phyloP scores from a whole-genome alignment of 208 protist genomes.

The Histomonas meleagridis region DNA sequence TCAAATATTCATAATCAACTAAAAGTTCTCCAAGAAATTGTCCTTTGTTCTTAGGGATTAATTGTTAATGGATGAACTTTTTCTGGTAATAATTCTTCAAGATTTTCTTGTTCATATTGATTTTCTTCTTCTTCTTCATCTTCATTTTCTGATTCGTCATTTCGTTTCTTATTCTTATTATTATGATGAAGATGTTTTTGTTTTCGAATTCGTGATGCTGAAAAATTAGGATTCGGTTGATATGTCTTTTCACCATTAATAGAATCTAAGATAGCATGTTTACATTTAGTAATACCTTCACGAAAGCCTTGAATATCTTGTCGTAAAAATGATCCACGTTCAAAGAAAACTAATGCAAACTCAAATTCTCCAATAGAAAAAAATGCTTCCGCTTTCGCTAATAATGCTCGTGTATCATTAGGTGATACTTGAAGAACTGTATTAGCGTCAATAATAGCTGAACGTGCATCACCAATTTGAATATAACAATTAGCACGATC shows the following conservation, averaged over 20 bases:
- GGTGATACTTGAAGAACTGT: not conserved
- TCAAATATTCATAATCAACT: not conserved
- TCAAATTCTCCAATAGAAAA: slow-evolving; percentile 33
- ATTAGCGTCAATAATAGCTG: not conserved
- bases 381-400: slow-evolving; percentile 26
- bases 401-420: not conserved
- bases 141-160: not conserved
- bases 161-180: not conserved
- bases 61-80: not conserved
- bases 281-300: not conserved
- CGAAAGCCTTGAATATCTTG: not conserved
- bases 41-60: not conserved
- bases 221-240: slow-evolving; percentile 29
- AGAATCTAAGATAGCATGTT: not conserved
- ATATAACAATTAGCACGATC: slow-evolving; percentile 29
- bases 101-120: not conserved
- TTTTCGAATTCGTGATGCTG: not conserved
- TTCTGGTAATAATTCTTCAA: not conserved
- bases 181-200: too few relatives aligned
- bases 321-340: not conserved
- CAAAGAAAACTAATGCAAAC: slow-evolving; percentile 31
- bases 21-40: not conserved
- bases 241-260: not conserved
- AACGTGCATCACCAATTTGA: slow-evolving; percentile 2
- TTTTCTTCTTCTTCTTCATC: not conserved